phyloP scores from a whole-genome alignment of 148 eudicot species.

The Spergularia bocconei region DNA sequence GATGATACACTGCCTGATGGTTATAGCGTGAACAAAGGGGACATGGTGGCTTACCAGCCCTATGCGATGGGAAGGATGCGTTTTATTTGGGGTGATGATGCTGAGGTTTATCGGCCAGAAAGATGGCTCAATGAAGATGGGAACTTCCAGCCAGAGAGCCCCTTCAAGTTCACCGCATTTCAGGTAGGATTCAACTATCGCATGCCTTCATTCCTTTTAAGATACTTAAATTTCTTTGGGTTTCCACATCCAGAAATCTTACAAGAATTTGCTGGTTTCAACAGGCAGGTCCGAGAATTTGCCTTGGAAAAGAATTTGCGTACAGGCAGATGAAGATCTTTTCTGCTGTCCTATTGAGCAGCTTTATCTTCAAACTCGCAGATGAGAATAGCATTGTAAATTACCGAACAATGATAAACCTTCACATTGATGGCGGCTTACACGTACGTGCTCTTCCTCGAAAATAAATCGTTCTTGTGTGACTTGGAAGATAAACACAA shows the following conservation, averaged over 20 bases:
- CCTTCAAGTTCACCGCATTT: conserved; percentile 77
- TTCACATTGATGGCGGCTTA: conserved; percentile 71
- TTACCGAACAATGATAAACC: conserved; percentile 68
- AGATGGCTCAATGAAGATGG: conserved; percentile 77
- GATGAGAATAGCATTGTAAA: conserved; percentile 43
- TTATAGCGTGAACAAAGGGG: conserved; percentile 65
- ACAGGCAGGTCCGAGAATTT: conserved; percentile 44
- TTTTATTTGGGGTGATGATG: conserved; percentile 77
- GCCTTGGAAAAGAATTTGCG: conserved; percentile 41
- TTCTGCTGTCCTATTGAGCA: conserved; percentile 47
- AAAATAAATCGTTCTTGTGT: not conserved
- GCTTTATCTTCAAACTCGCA: conserved; percentile 49
- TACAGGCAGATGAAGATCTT: conserved; percentile 72
- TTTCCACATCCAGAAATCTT: not conserved
- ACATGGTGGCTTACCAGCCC: conserved; percentile 60
- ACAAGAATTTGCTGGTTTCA: not conserved
- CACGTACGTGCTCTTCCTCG: conserved; percentile 37
- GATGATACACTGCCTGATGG: conserved; percentile 85
- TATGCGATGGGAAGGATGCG: conserved; percentile 91
- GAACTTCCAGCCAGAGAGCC: conserved; percentile 61
- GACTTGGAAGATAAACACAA: not conserved
- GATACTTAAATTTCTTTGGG: not conserved
- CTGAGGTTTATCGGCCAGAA: conserved; percentile 63
- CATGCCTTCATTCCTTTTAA: too few species aligned
- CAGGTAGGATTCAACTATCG: conserved; percentile 34